Evolutionary conservation across 108 stramenopile species (phyloP).

Genomic region (Stephanodiscus minutulus): DNA sequence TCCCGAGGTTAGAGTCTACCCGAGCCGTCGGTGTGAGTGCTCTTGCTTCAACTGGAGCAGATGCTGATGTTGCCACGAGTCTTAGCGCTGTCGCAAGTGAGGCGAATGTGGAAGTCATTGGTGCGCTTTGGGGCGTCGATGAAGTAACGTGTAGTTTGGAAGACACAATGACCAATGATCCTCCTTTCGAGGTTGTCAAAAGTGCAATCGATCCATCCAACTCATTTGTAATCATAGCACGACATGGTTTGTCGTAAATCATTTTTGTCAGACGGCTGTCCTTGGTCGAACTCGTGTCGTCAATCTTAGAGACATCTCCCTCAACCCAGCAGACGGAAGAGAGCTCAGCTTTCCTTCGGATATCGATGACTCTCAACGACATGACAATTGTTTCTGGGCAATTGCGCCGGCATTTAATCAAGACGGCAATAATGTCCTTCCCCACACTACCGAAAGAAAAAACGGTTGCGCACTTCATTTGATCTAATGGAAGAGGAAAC

Average conservation of each 20-base stretch:
- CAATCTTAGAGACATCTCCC: neutral
- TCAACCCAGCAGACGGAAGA: slow-evolving; percentile 31
- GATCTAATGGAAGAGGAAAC: slow-evolving; percentile 23
- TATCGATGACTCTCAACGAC: slow-evolving; percentile 42
- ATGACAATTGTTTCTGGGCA: slow-evolving; percentile 3
- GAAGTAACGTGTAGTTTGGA: slow-evolving; percentile 9
- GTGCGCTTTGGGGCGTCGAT: neutral
- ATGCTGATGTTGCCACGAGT: slow-evolving; percentile 28
- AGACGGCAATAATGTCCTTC: slow-evolving; percentile 30
- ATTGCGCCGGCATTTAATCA: slow-evolving; percentile 16
- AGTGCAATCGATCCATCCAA: slow-evolving; percentile 46
- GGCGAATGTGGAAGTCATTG: neutral
- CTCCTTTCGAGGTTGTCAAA: slow-evolving; percentile 25
- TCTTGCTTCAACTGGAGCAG: neutral
- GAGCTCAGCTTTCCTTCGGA: slow-evolving; percentile 46
- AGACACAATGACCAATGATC: slow-evolving; percentile 27
- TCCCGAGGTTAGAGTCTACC: neutral
- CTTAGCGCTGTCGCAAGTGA: slow-evolving; percentile 44
- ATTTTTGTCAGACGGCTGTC: slow-evolving; percentile 18
- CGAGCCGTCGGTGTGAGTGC: neutral
- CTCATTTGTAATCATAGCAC: slow-evolving; percentile 47
- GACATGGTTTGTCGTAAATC: slow-evolving; percentile 37
- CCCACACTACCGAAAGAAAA: slow-evolving; percentile 49
- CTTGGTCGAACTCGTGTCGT: neutral
- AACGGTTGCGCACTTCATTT: slow-evolving; percentile 13